phyloP scores from a whole-genome alignment of 805 yeast species.

The Tetrapisispora nanseiensis region DNA sequence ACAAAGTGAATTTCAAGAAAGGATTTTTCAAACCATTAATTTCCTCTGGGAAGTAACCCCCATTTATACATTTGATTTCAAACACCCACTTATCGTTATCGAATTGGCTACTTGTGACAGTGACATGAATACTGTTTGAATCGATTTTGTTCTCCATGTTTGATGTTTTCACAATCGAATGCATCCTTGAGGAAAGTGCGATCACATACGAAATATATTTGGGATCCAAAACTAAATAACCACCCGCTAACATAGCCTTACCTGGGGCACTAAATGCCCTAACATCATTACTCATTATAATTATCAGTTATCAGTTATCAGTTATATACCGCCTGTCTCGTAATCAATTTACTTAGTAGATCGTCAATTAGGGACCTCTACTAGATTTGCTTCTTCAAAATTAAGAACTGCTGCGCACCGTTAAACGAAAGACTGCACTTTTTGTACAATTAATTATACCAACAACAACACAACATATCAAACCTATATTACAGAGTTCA shows the following conservation, averaged over 20 bases:
- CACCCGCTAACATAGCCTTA: conserved; percentile 89
- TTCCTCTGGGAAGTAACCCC: conserved; percentile 21
- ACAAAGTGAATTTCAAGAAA: conserved; percentile 57
- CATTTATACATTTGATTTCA: conserved; percentile 17
- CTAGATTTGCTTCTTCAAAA: too few species aligned
- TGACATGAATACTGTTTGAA: conserved; percentile 26
- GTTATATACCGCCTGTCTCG: background rate
- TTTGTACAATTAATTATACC: too few species aligned
- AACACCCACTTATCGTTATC: conserved; percentile 60
- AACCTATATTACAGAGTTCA: too few species aligned
- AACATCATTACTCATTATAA: background rate
- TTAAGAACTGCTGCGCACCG: too few species aligned
- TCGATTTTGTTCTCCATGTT: conserved; percentile 5
- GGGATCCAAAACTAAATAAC: conserved; percentile 82
- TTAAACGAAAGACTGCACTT: too few species aligned
- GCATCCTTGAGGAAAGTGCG: conserved; percentile 85
- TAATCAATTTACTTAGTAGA: too few species aligned
- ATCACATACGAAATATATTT: conserved; percentile 66
- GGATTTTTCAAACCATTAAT: conserved; percentile 45
- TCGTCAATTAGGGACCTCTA: too few species aligned
- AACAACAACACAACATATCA: too few species aligned
- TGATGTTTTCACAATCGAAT: conserved; percentile 42
- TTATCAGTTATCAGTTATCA: background rate
- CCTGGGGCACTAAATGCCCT: conserved; percentile 87
- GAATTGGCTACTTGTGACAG: conserved; percentile 70